Evolutionary conservation across 371 early-diverging fungal genomes (phyloP).

Genomic region (Nematocida ironsii): DNA sequence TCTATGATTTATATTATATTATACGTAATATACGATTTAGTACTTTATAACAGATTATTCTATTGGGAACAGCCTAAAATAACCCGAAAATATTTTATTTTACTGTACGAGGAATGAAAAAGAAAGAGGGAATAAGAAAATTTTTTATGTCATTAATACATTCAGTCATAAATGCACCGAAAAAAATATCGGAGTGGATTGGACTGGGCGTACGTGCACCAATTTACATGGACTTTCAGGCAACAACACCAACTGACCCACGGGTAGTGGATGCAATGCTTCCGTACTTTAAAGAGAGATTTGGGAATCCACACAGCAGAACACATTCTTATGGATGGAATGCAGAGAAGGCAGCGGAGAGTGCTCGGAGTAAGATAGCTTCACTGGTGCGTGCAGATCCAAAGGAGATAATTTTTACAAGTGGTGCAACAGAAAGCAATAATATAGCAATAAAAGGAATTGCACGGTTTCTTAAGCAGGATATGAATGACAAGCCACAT

Average conservation of each 20-base stretch:
- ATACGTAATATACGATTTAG: no score
- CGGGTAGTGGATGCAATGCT: slow-evolving; percentile 93
- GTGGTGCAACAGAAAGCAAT: slow-evolving; percentile 98
- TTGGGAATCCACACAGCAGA: slow-evolving; percentile 95
- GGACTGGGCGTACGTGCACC: slow-evolving; percentile 68
- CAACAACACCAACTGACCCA: slow-evolving; percentile 93
- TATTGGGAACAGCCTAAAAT: not conserved
- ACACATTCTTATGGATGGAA: slow-evolving; percentile 98
- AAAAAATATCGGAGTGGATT: slow-evolving; percentile 35
- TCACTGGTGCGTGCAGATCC: slow-evolving; percentile 85
- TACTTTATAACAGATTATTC: no score
- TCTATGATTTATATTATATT: no score
- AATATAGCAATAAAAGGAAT: slow-evolving; percentile 93
- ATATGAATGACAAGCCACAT: slow-evolving; percentile 79
- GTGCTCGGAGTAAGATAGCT: slow-evolving; percentile 83
- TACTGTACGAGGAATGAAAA: not conserved
- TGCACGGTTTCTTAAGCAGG: slow-evolving; percentile 75
- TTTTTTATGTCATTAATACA: slow-evolving; percentile 47
- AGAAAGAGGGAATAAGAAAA: not conserved
- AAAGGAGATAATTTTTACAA: slow-evolving; percentile 95
- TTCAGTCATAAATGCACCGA: slow-evolving; percentile 21
- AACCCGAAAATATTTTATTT: not conserved
- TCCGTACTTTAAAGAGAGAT: slow-evolving; percentile 84
- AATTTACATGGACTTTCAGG: slow-evolving; percentile 88
- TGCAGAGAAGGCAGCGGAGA: slow-evolving; percentile 86